Percentiles rank a stretch among this genome's conserved stretches.
These are phyloP conservation scores for Citrus glauca DNA, from an alignment of 345 rosid species.

Conservation along the genomic window DNA sequence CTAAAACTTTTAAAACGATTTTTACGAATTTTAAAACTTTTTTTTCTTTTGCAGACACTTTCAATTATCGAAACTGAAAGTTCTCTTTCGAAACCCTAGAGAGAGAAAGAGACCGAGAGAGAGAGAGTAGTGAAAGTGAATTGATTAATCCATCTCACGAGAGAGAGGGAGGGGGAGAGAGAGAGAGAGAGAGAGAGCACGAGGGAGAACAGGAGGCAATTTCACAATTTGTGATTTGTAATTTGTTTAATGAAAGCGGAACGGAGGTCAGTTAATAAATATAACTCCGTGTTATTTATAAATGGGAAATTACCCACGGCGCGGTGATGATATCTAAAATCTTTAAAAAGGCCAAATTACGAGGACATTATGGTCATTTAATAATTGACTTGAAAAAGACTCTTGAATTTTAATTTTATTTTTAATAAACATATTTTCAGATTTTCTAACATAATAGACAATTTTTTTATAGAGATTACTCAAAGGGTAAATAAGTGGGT, in stretches of 20 bases:
- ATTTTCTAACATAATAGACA: neutral
- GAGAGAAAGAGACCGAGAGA: neutral
- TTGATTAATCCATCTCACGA: slow-evolving; percentile 1
- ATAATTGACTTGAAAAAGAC: neutral
- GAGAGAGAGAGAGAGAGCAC: neutral
- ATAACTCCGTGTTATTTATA: neutral
- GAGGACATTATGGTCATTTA: neutral
- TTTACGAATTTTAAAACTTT: neutral
- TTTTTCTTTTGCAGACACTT: neutral
- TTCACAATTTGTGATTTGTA: neutral
- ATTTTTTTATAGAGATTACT: no score
- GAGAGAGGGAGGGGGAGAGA: neutral
- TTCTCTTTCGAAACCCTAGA: slow-evolving; percentile 21
- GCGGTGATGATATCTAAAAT: neutral
- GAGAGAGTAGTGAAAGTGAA: neutral
- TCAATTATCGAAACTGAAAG: neutral
- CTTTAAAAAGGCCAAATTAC: neutral
- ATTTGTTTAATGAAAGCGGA: neutral
- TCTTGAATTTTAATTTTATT: neutral
- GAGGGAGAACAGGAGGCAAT: neutral
- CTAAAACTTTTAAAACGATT: neutral
- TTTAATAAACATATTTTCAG: neutral
- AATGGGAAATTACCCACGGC: neutral
- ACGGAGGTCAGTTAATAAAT: neutral
- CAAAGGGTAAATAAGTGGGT: no score